Evolutionary conservation across 805 yeast species (phyloP).

Genomic region (Yamadazyma tumulicola): DNA sequence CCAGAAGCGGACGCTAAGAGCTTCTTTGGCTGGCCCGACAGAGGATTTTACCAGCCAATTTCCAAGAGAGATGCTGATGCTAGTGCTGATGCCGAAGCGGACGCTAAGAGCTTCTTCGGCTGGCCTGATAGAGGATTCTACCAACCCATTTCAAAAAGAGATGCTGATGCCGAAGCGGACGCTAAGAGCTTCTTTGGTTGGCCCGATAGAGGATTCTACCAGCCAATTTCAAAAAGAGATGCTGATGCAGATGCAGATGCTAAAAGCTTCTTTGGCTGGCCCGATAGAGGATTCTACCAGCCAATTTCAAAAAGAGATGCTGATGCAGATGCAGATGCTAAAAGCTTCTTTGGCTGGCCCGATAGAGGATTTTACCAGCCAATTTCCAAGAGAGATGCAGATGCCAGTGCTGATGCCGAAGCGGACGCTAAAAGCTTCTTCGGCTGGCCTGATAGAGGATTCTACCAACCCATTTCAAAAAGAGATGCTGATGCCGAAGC

Average conservation of each 20-base stretch:
- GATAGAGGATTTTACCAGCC: conserved; percentile 10
- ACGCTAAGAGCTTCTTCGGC: conserved; percentile 3
- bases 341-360: conserved; percentile 9
- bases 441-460: conserved; percentile 9
- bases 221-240: conserved; percentile 15
- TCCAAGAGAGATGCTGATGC: conserved; percentile 18
- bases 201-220: conserved; percentile 9
- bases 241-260: conserved; percentile 19
- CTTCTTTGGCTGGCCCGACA: conserved; percentile 1
- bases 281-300: conserved; percentile 11
- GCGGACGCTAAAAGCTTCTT: conserved; percentile 12
- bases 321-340: conserved; percentile 18
- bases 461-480: conserved; percentile 12
- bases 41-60: conserved; percentile 8
- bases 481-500: conserved; percentile 14
- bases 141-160: conserved; percentile 20
- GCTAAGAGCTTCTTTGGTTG: conserved; percentile 11
- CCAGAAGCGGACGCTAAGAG: conserved; percentile 9
- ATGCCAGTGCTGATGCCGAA: conserved; percentile 18
- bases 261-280: conserved; percentile 6
- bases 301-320: conserved; percentile 15
- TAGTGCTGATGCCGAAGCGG: conserved; percentile 15
- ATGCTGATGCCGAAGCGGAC: conserved; percentile 20
- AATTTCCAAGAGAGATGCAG: conserved; percentile 11
- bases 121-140: conserved; percentile 8